Base-by-base conservation (phyloP, 768 basidiomycete species). In the Amanita brunnescens region DNA sequence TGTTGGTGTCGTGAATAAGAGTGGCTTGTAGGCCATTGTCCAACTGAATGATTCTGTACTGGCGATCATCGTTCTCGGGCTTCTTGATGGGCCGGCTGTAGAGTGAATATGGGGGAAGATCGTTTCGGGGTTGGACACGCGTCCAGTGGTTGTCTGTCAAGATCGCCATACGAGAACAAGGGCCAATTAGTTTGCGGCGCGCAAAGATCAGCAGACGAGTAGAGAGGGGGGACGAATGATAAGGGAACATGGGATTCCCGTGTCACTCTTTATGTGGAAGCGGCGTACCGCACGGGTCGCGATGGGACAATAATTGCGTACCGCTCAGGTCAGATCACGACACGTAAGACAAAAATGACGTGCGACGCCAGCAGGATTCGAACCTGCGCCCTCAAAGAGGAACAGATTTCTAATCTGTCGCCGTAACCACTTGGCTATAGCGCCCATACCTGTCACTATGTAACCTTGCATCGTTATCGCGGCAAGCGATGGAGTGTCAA, bases 1-100 rank as follows among this genome's bases (percentile, higher is more conserved):
- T 82, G 55, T 81, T 83, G 0, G 78, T 67, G 63, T 99, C 95
- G 50, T 84, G 84, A 12, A 98, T 75, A 21, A 99, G 67, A 56
- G 86, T 79, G 0, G 84, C 92, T 54, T 89, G 84, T n/a, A 99
- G 69, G 3, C 88, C 92, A 61, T 98, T 99, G 6, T 82, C 75
- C n/a, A 99, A 78, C 43, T 75, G 75, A 55, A 99, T 86, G 42
- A 93, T 64, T 45, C 85, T 72, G 64, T 96, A 95, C 13, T 82
- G 76, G 53, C 91, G 73, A 59, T 88, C 82, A 62, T 95, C 91
- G 59, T 85, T 79, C 47, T 75, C 74, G 0, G 89, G 85, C 65
- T 83, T 83, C 53, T 82, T 74, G 54, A 94, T 76, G 6, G 76
- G 66, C 49, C 73, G 77, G 13, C 66, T 70, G 71, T 79, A 91